Base-by-base conservation (phyloP, 176 grass and related monocot genomes). In the Pontederia paniculata region DNA sequence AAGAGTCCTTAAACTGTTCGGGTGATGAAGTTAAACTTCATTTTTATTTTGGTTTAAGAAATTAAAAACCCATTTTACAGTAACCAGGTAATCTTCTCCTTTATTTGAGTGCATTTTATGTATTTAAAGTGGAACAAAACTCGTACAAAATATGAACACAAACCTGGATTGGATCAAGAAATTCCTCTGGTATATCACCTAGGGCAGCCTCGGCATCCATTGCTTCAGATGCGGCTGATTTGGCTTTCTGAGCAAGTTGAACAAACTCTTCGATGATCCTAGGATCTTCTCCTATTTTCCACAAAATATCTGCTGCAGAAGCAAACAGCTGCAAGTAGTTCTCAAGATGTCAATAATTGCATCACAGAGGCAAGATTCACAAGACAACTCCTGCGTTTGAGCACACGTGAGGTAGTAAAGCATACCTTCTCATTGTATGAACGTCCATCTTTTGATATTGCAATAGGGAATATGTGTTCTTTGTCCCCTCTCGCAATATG, bases 141-240 rank as follows among this genome's bases (percentile, higher is more conserved):
- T 37, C 7, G 28, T 37, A 37, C 28, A 63, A 42, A 17, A 50
- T 28, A 67, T 49, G 41, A 44, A 21, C 28, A 15, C 44, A n/a
- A 78, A 95, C 90, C 90, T 95, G 86, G 74, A 98, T 91, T 65
- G 86, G 86, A 67, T 98, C 93, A 10, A 97, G 77, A 76, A 98
- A 98, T 82, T 98, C 93, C 53, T 98, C 93, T 50, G 93, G 93
- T 73, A 91, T 98, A 22, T 98, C 93, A 7, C 86, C 93, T 66
- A 88, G 93, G 54, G 77, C 65, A 45, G 80, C 86, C 70, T 98
- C 93, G 51, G 93, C 76, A 82, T 98, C 93, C 93, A 91, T 66
- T 25, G 93, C 93, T 76, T 91, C 83, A 76, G 77, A 79, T 42
- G 86, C 93, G 21, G 93, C 93, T 49, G 60, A 52, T 81, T 88